Evolutionary conservation across 495 filamentous ascomycete species (phyloP), one percentile per base, ranked within the genome.

Genomic region (Hypoxylon fuscum): DNA sequence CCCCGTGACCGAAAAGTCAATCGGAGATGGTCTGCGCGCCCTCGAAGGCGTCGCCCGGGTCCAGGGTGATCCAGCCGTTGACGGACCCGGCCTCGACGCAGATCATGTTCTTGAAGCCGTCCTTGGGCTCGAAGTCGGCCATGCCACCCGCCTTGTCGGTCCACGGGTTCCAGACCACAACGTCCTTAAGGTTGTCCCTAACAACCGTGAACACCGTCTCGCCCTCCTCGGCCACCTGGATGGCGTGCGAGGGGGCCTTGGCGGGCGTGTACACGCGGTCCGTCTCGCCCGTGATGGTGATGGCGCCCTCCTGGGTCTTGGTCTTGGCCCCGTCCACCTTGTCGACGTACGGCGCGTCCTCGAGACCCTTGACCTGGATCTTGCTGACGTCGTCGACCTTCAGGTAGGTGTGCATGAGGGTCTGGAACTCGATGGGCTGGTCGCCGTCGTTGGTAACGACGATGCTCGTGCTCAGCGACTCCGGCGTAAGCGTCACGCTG

Each of bases 91-190:
- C 89, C 77, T 98, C 96, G 42, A 98, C 85, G 74, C 94, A 97
- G 45, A 98, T 77, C 91, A 98, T 96, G 17, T 91, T 83, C 78
- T 90, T 89, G 75, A 87, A 97, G 18, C 91, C 95, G 55, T 92
- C 90, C 66, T 92, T 87, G 3, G 94, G 94, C 42, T 82, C 86
- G 75, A 99, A 97, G 68, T 99, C 95, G 29, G 78, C 87, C 81
- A 98, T 93, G 0, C 81, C 83, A 62, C 82, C 82, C 6, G 90
- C 88, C 74, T 93, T 94, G 50, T 91, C 90, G 25, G 81, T 80
- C 93, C 95, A 97, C 3, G 96, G 96, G 73, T 99, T 99, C 96
- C 96, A 99, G 2, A 99, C 91, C 1, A 97, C 93, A 27, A 93
- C 88, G 49, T 98, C 91, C 50, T 77, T 77, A 52, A 99, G 77